Evolutionary conservation across 257 asterid species (phyloP).

Genomic region (Primulina huaijiensis): DNA sequence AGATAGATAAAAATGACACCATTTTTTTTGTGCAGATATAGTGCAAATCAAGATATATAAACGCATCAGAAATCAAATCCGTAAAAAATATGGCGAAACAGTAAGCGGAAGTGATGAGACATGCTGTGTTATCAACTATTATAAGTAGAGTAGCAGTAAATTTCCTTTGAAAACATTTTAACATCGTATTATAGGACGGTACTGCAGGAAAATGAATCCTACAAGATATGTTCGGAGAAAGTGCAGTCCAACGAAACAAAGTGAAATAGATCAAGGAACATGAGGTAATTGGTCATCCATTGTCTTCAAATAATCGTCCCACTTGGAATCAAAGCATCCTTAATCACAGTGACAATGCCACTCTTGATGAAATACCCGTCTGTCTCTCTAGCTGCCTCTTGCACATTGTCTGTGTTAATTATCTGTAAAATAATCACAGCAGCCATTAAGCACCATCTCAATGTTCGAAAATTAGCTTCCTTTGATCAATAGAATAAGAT

Average conservation of each 20-base stretch:
- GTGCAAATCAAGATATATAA: neutral
- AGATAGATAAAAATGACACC: neutral
- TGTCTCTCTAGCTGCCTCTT: slow-evolving; percentile 70
- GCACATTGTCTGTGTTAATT: slow-evolving; percentile 49
- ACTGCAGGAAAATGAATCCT: neutral
- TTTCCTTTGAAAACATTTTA: neutral
- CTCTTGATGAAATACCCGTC: slow-evolving; percentile 75
- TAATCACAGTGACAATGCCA: slow-evolving; percentile 55
- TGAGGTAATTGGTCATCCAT: neutral
- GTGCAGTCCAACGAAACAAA: neutral
- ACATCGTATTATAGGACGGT: neutral
- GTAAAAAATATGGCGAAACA: too few relatives aligned
- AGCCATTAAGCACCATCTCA: slow-evolving; percentile 6
- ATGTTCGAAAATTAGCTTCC: neutral
- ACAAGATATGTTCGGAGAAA: neutral
- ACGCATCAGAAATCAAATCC: too few relatives aligned
- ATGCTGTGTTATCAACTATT: neutral
- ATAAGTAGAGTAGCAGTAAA: neutral
- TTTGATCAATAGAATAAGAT: neutral
- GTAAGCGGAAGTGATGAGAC: neutral
- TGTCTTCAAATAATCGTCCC: slow-evolving; percentile 45
- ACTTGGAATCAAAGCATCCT: slow-evolving; percentile 62
- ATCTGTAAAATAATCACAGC: slow-evolving; percentile 35
- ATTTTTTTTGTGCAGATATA: neutral
- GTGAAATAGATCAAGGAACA: neutral